Base-by-base conservation (phyloP, 2,329 filamentous ascomycete species). In the Hysterium pulicare region DNA sequence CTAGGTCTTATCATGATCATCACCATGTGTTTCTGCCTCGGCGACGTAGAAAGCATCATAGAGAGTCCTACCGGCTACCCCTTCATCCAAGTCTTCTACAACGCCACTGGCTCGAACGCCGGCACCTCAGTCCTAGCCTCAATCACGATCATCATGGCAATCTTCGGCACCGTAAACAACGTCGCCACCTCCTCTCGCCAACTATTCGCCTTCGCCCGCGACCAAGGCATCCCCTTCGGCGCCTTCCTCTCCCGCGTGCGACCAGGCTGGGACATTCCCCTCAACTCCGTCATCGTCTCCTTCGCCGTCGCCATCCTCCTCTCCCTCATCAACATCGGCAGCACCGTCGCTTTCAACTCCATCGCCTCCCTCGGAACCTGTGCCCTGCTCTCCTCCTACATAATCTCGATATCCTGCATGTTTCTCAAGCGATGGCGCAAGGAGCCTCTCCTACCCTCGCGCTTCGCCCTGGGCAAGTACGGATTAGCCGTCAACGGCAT, bases 271-370 rank as follows among this genome's bases (percentile, higher is more conserved):
- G 51, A 59, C 33, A 48, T 61, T 23, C 56, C 55, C 15, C 44
- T 59, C 17, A 64, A 61, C 33, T 48, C 58, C 2, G 40, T 64
- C 8, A 41, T 60, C 11, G 47, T 66, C 33, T 62, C 61, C 2
- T 53, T 50, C 22, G 36, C 41, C 21, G 57, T 64, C 31, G 63
- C 56, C 10, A 48, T 62, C 13, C 48, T 69, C 41, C 58, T 69
- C 22, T 57, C 53, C 10, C 62, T 59, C 34, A 69, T 62, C 23
- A 39, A 38, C n/a, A 42, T 49, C 21, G 39, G 41, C 16, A 73
- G 73, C 0, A 31, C 30, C 24, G 53, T 62, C 6, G 66, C 69
- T 4, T 65, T 71, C 51, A 67, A 68, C 47, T 63, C 62, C 28
- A 66, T 72, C 45, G 53, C 68, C 26, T 68, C 66, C 3, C 54